These are phyloP conservation scores for Pleomassaria siparia DNA, from an alignment of 2,329 filamentous ascomycete species.

Conservation along the genomic window DNA sequence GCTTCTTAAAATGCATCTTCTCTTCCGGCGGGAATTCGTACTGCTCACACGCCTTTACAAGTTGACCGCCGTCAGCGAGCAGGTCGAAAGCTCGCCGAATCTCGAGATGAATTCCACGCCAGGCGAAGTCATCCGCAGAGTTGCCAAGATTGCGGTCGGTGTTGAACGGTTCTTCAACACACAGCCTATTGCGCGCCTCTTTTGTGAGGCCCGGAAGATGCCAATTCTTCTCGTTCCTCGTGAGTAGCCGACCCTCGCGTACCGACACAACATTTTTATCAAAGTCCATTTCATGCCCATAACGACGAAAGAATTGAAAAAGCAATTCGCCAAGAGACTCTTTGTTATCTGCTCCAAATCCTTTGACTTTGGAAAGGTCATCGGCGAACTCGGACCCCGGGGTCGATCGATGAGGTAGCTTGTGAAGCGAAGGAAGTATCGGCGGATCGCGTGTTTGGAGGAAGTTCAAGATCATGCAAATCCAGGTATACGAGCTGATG, in stretches of 20 bases:
- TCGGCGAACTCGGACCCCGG: constrained; percentile 78
- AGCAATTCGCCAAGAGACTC: constrained; percentile 82
- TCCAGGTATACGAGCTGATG: constrained; percentile 98
- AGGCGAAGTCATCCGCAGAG: constrained; percentile 93
- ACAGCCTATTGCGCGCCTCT: constrained; percentile 70
- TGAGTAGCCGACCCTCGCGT: constrained; percentile 73
- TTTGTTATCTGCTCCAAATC: constrained; percentile 77
- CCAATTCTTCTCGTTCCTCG: constrained; percentile 88
- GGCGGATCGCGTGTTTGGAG: constrained; percentile 84
- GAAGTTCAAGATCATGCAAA: constrained; percentile 96
- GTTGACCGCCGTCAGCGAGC: constrained; percentile 70
- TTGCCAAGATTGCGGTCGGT: constrained; percentile 86
- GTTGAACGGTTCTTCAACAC: constrained; percentile 97
- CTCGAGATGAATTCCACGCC: constrained; percentile 86
- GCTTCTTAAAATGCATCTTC: constrained; percentile 63
- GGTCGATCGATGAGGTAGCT: constrained; percentile 61
- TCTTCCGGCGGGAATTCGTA: constrained; percentile 81
- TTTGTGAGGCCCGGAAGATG: constrained; percentile 58
- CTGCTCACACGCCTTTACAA: constrained; percentile 82
- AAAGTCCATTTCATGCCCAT: constrained; percentile 91
- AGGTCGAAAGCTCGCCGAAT: constrained; percentile 84
- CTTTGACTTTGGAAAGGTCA: constrained; percentile 72
- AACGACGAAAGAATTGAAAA: constrained; percentile 94
- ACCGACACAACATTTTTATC: constrained; percentile 83
- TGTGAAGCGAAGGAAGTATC: constrained; percentile 82